A percentile compares a stretch with the other conserved stretches of the same genome.
These are phyloP conservation scores for Botryotinia calthae DNA, from an alignment of 2,329 filamentous ascomycete genomes.

Conservation along the genomic window DNA sequence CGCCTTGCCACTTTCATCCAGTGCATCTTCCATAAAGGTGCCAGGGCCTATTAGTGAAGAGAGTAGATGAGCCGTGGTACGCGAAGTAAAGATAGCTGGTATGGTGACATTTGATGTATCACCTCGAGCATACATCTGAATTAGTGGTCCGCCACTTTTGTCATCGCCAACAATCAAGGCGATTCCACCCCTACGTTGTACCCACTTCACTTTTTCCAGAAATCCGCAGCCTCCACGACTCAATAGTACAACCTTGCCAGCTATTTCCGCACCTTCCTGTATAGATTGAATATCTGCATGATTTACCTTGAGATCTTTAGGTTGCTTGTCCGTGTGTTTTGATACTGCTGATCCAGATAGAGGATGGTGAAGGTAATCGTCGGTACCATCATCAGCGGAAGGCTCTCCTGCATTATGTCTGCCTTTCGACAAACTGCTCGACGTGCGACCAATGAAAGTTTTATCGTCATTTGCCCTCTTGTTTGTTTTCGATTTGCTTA, in stretches of 20 bases:
- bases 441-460: conserved; percentile 28
- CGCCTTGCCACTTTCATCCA: conserved; percentile 59
- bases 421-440: conserved; percentile 25
- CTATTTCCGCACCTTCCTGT: conserved; percentile 88
- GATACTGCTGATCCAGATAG: conserved; percentile 41
- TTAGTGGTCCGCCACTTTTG: conserved; percentile 79
- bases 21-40: conserved; percentile 57
- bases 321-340: conserved; percentile 31
- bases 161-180: conserved; percentile 94
- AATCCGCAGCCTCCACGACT: conserved; percentile 95
- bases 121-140: conserved; percentile 97
- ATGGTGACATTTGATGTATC: conserved; percentile 95
- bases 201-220: conserved; percentile 96
- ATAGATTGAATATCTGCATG: conserved; percentile 90
- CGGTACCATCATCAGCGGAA: conserved; percentile 69
- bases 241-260: conserved; percentile 86
- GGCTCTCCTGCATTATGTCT: conserved; percentile 33
- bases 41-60: conserved; percentile 80
- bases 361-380: conserved; percentile 73
- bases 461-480: conserved; percentile 39
- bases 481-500: conserved; percentile 44
- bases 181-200: conserved; percentile 81
- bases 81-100: conserved; percentile 89
- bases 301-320: conserved; percentile 31
- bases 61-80: conserved; percentile 89